Conservation (phyloP, 805 yeast species). For the Wickerhamomyces subpelliculosus region DNA sequence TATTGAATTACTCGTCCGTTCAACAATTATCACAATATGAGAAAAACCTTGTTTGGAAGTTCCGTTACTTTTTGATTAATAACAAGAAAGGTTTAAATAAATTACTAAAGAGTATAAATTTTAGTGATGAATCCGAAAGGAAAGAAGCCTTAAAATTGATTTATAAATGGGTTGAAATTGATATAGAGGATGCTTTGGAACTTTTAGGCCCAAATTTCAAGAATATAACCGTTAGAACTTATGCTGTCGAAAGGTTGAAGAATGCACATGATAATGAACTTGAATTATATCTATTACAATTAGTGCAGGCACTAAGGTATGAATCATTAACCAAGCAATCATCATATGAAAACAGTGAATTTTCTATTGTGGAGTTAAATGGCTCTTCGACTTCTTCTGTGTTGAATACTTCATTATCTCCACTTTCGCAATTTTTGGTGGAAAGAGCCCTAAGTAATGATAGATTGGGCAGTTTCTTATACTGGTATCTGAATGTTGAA, state of each 20-base stretch:
- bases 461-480: constrained; percentile 71
- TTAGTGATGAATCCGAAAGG: constrained; percentile 80
- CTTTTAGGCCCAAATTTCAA: constrained; percentile 72
- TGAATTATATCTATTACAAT: constrained; percentile 74
- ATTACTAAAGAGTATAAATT: constrained; percentile 78
- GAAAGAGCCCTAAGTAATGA: constrained; percentile 61
- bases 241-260: constrained; percentile 80
- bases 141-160: constrained; percentile 70
- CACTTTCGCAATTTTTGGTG: constrained; percentile 69
- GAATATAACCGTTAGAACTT: constrained; percentile 67
- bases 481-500: constrained; percentile 91
- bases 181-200: constrained; percentile 81
- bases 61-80: constrained; percentile 71
- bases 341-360: constrained; percentile 22
- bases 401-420: constrained; percentile 34
- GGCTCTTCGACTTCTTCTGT: constrained; percentile 20
- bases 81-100: constrained; percentile 68
- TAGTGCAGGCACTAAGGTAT: constrained; percentile 86
- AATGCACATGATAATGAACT: constrained; percentile 77
- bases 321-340: constrained; percentile 32
- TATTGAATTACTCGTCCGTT: constrained; percentile 75
- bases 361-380: constrained; percentile 30
- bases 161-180: constrained; percentile 67
- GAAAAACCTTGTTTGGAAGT: constrained; percentile 85
- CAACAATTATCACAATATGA: constrained; percentile 76